A percentile compares a stretch with the other conserved stretches of the same genome.
Evolutionary conservation across 257 asterid species (phyloP).

Genomic region (Primulina eburnea): DNA sequence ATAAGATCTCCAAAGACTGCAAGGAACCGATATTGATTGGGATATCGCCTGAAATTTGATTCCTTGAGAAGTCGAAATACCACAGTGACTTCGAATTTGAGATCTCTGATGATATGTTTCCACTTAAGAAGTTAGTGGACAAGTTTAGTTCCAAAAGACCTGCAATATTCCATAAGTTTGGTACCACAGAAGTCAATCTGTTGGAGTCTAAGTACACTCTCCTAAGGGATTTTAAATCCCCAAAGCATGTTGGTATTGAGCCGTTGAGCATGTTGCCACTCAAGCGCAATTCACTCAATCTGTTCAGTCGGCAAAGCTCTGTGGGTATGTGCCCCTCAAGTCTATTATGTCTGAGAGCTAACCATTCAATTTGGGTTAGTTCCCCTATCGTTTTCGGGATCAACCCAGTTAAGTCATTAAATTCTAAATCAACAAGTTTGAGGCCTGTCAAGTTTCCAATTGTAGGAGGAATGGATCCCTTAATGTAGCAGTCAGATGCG

Average conservation of each 20-base stretch:
- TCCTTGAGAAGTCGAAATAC: conserved; percentile 13
- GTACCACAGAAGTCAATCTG: conserved; percentile 15
- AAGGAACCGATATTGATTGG: conserved; percentile 9
- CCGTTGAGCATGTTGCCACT: conserved; percentile 28
- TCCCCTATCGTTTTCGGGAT: conserved; percentile 26
- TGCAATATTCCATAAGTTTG: background rate
- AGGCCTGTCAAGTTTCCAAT: conserved; percentile 32
- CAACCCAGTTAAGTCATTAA: conserved; percentile 23
- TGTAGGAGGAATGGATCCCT: conserved; percentile 27
- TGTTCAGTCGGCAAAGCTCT: conserved; percentile 26
- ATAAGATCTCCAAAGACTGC: background rate
- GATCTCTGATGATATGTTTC: conserved; percentile 5
- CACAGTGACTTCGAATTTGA: background rate
- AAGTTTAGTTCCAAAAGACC: conserved; percentile 18
- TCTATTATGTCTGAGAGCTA: conserved; percentile 22
- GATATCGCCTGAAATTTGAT: conserved; percentile 22
- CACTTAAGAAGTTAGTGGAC: conserved; percentile 18
- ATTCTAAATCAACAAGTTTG: background rate
- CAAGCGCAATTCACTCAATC: conserved; percentile 24
- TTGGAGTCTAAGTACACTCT: conserved; percentile 23
- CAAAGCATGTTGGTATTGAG: conserved; percentile 34
- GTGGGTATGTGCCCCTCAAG: conserved; percentile 30
- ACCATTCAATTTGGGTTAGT: conserved; percentile 4
- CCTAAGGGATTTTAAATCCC: conserved; percentile 10
- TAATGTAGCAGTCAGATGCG: conserved; percentile 11